These are phyloP conservation scores for Blumeriella jaapii DNA, from an alignment of 2,329 filamentous ascomycete genomes.

Conservation along the genomic window DNA sequence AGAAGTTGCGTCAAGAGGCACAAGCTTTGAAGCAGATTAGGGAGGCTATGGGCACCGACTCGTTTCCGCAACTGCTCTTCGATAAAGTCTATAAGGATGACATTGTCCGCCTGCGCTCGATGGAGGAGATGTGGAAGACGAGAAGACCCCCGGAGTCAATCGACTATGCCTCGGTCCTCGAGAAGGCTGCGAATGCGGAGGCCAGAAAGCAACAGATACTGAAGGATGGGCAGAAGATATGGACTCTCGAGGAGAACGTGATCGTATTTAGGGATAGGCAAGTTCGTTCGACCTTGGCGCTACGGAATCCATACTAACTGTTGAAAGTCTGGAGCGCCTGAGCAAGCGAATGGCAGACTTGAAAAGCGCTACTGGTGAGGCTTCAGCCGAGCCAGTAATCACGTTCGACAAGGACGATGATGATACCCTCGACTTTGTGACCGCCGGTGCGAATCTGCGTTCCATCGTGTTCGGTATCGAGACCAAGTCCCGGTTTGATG, in stretches of 20 bases:
- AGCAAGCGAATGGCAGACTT: slow-evolving; percentile 60
- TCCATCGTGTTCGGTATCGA: slow-evolving; percentile 86
- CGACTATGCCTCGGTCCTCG: slow-evolving; percentile 50
- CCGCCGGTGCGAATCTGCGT: slow-evolving; percentile 79
- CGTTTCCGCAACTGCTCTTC: slow-evolving; percentile 73
- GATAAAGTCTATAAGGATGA: slow-evolving; percentile 87
- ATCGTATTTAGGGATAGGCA: slow-evolving; percentile 71
- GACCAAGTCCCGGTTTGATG: slow-evolving; percentile 82
- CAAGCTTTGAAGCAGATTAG: slow-evolving; percentile 75
- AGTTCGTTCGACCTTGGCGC: slow-evolving; percentile 3
- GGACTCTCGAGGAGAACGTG: slow-evolving; percentile 77
- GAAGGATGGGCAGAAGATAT: slow-evolving; percentile 60
- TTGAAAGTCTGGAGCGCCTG: slow-evolving; percentile 55
- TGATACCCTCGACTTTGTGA: slow-evolving; percentile 90
- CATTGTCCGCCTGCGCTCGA: slow-evolving; percentile 67
- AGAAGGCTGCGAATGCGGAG: slow-evolving; percentile 38
- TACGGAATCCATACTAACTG: slow-evolving; percentile 10
- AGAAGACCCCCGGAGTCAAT: slow-evolving; percentile 64
- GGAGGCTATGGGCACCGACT: slow-evolving; percentile 62
- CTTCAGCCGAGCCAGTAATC: slow-evolving; percentile 51
- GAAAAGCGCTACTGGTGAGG: slow-evolving; percentile 37
- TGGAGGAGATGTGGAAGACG: slow-evolving; percentile 95
- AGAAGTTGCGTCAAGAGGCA: slow-evolving; percentile 74
- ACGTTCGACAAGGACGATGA: slow-evolving; percentile 95
- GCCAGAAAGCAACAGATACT: slow-evolving; percentile 40